Conservation (phyloP, 768 basidiomycete genomes). For the Pleurotus cornucopiae region DNA sequence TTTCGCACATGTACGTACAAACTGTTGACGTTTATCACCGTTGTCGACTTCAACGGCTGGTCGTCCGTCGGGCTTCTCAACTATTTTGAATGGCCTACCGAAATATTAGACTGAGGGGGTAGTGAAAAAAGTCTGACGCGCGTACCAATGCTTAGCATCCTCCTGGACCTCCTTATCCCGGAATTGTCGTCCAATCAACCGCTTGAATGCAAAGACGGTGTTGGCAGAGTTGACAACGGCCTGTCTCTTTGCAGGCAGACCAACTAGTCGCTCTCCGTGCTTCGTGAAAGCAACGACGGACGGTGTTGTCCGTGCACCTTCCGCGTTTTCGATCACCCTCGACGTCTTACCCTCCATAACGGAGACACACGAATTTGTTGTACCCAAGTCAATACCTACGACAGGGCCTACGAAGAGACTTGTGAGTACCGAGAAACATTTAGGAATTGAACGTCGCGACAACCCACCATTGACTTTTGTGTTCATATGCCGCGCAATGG, state of each 20-base stretch:
- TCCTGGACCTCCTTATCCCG: slow-evolving; percentile 90
- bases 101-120: not conserved
- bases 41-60: slow-evolving; percentile 85
- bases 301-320: slow-evolving; percentile 96
- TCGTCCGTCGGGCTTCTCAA: slow-evolving; percentile 65
- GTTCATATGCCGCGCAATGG: slow-evolving; percentile 91
- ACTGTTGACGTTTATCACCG: slow-evolving; percentile 76
- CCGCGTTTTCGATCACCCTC: slow-evolving; percentile 95
- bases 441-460: slow-evolving; percentile 11
- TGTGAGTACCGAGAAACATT: not conserved
- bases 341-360: slow-evolving; percentile 96
- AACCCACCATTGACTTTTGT: slow-evolving; percentile 82
- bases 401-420: slow-evolving; percentile 59
- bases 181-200: slow-evolving; percentile 91
- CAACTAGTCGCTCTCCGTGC: slow-evolving; percentile 94
- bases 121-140: slow-evolving; percentile 7
- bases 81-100: slow-evolving; percentile 76
- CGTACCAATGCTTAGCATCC: slow-evolving; percentile 81
- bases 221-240: slow-evolving; percentile 93
- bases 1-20: slow-evolving; percentile 42
- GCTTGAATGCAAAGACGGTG: slow-evolving; percentile 94
- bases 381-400: slow-evolving; percentile 95
- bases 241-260: slow-evolving; percentile 95
- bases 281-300: slow-evolving; percentile 99
- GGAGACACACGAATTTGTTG: slow-evolving; percentile 87